Conservation (phyloP, 225 moss, liverwort and hornwort genomes). For the Climacium dendroides region DNA sequence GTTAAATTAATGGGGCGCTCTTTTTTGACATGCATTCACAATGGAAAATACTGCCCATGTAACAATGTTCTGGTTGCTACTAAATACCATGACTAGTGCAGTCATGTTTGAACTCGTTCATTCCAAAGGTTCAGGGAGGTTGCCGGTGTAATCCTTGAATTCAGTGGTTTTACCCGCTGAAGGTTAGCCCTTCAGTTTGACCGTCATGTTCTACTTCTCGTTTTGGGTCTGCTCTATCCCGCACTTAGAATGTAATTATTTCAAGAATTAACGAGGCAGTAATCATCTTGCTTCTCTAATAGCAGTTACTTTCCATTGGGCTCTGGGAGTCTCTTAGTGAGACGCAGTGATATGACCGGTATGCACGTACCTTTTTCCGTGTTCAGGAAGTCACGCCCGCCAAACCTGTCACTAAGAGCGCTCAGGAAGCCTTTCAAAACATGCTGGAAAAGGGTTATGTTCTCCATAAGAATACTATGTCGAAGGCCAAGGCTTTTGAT, state of each 20-base stretch:
- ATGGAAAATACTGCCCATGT: neutral
- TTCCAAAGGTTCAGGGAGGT: neutral
- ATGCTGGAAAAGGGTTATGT: conserved; percentile 60
- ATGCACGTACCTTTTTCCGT: neutral
- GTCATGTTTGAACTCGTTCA: neutral
- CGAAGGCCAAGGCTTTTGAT: conserved; percentile 73
- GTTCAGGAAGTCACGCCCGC: neutral
- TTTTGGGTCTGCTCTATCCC: neutral
- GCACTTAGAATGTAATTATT: neutral
- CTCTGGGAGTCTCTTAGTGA: neutral
- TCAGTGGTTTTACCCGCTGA: neutral
- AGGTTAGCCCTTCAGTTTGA: neutral
- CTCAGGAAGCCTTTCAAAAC: conserved; percentile 52
- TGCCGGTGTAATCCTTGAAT: neutral
- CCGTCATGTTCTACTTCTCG: neutral
- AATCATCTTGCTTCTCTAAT: neutral
- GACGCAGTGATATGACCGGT: neutral
- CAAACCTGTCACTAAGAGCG: conserved; percentile 40
- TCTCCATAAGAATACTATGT: conserved; percentile 60
- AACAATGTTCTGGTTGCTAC: neutral
- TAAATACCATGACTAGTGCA: neutral
- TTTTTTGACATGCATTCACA: neutral
- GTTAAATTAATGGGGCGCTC: neutral
- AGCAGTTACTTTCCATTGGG: neutral
- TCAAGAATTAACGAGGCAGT: neutral